Evolutionary conservation across 2,329 filamentous ascomycete species (phyloP), one percentile per base, ranked within the genome.

Genomic region (Ophiocordyceps camponoti-rufipedis): DNA sequence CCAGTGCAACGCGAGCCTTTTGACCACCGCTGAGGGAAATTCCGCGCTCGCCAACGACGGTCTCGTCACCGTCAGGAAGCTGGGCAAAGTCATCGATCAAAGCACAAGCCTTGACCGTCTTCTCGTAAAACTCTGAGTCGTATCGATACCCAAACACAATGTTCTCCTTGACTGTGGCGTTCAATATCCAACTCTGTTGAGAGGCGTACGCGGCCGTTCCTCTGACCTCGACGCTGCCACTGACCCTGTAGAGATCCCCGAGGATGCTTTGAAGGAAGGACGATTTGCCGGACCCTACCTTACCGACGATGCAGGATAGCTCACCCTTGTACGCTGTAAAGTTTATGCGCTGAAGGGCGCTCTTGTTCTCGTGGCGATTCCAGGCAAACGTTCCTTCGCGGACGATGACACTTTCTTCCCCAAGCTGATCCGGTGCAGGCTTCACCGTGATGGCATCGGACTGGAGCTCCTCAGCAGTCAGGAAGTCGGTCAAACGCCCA

Each of bases 11-110:
- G 50, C 91, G 84, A 46, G 91, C 89, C 65, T 95, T 98, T 59
- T 98, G 91, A 6, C 93, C 91, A 52, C 89, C 89, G 50, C 88
- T 95, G 23, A 98, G 69, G 2, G 89, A 96, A 48, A 98, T 98
- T 39, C 91, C 91, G 50, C 91, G 81, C 66, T 98, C 93, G 47
- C 91, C 91, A 35, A 98, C 93, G 56, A 95, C 83, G 0, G 91
- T 98, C 59, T 94, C 84, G 56, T 98, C 93, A 28, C 93, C 91
- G 58, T 98, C 91, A 3, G 91, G 91, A 43, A 98, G 74, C 53
- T 85, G 86, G 42, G 80, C 75, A 63, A 98, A 95, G 59, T 98
- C 91, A 52, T 95, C 88, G 6, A 82, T 58, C 32, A 98, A 70
- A 42, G 91, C 91, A 60, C 93, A 98, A 39, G 91, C 89, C 58